These are phyloP conservation scores for Candida tammaniensis DNA, from an alignment of 805 yeast species.

Conservation along the genomic window DNA sequence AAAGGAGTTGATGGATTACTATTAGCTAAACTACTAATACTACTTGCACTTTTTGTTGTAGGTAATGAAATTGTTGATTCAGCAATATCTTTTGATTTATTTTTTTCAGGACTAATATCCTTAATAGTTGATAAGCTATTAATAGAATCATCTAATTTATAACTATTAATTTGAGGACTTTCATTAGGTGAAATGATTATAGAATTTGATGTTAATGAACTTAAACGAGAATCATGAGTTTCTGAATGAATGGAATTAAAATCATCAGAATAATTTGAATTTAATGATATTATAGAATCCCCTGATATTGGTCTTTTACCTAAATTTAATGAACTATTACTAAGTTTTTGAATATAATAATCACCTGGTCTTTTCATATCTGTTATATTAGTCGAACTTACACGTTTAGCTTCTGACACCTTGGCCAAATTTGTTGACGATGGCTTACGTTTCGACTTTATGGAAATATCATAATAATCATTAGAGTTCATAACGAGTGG, in stretches of 20 bases:
- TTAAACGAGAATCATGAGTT: constrained; percentile 34
- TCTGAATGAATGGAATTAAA: constrained; percentile 28
- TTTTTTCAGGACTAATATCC: too few species aligned
- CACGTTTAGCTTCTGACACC: constrained; percentile 9
- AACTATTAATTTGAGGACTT: constrained; percentile 15
- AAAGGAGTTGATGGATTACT: background rate
- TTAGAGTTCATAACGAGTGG: constrained; percentile 7
- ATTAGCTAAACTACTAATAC: background rate
- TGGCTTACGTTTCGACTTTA: constrained; percentile 19
- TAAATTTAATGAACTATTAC: constrained; percentile 19
- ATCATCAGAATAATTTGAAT: constrained; percentile 34
- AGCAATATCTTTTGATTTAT: background rate
- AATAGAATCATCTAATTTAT: constrained; percentile 11
- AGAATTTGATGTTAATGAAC: constrained; percentile 30
- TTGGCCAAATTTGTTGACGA: constrained; percentile 7
- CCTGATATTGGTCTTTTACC: constrained; percentile 29
- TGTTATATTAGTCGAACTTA: constrained; percentile 4
- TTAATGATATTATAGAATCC: constrained; percentile 30
- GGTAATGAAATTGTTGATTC: background rate
- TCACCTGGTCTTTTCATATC: constrained; percentile 38
- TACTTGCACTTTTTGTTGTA: constrained; percentile 1
- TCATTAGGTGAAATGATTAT: constrained; percentile 19
- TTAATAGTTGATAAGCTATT: constrained; percentile 14
- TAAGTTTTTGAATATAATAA: constrained; percentile 32
- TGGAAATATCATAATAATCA: constrained; percentile 23